phyloP scores from a whole-genome alignment of 805 yeast species.

The Pichia rugopelliculosa region DNA sequence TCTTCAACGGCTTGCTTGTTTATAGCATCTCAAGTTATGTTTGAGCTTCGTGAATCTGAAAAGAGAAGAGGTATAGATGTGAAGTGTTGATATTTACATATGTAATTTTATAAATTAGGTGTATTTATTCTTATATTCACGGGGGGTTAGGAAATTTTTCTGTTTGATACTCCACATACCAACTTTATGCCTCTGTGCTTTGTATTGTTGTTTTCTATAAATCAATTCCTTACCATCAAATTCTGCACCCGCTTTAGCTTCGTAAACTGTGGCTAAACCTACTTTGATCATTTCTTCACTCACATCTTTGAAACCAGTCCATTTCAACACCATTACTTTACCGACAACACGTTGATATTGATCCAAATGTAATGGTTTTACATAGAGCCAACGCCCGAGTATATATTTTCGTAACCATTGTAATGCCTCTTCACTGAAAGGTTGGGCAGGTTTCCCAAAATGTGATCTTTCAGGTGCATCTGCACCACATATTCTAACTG shows the following conservation, averaged over 20 bases:
- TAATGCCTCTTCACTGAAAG: constrained; percentile 77
- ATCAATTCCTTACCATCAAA: constrained; percentile 68
- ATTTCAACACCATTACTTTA: constrained; percentile 52
- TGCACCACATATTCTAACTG: constrained; percentile 80
- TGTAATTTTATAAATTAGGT: constrained; percentile 3
- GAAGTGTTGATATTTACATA: constrained; percentile 48
- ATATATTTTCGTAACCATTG: constrained; percentile 64
- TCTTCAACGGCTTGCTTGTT: constrained; percentile 60
- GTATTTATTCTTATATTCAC: constrained; percentile 57
- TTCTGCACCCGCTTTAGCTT: constrained; percentile 72
- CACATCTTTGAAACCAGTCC: constrained; percentile 69
- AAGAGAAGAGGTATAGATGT: constrained; percentile 75
- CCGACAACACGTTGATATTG: constrained; percentile 89
- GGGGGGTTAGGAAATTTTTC: constrained; percentile 57
- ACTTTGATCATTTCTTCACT: constrained; percentile 78
- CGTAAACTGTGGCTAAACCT: constrained; percentile 87
- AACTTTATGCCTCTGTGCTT: constrained; percentile 45
- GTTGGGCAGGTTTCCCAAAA: constrained; percentile 91
- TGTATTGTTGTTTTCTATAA: constrained; percentile 52
- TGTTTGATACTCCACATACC: constrained; percentile 62
- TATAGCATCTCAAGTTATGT: constrained; percentile 89
- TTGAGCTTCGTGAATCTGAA: constrained; percentile 83
- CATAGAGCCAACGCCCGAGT: constrained; percentile 58
- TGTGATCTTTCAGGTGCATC: constrained; percentile 97
- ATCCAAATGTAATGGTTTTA: constrained; percentile 75